Evolutionary conservation across 2,329 filamentous ascomycete genomes (phyloP), one percentile per base, ranked within the genome.

Genomic region (Coniochaeta prunicola): DNA sequence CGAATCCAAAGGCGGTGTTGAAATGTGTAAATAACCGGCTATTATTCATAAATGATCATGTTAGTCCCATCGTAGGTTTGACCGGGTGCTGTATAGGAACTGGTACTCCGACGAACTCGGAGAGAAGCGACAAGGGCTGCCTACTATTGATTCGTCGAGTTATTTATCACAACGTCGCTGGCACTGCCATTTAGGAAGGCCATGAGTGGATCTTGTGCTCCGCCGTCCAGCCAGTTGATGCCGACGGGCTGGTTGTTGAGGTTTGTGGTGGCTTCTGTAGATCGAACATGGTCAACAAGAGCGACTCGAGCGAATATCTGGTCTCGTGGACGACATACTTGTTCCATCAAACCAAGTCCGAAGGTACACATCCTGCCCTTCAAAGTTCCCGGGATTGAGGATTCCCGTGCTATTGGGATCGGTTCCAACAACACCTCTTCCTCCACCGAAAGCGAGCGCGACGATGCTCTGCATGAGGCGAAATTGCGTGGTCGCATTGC

Each of bases 191-290:
- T 67, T 34, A 70, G 45, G 56, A 66, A 71, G 15, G 59, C 59
- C 6, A 60, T 34, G 9, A 71, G 59, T 2, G 69, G 69, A 10
- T 36, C 56, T 2, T 62, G 59, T 17, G 65, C 68, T 19, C 69
- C 69, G n/a, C 66, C 69, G 58, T 71, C 68, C 5, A 71, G 59
- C 68, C 68, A 71, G 62, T 70, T 58, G 26, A 70, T 61, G 5
- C 58, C 61, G 10, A 65, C 63, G 3, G 67, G 60, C 56, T 60
- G 58, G 48, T 67, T 66, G 26, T 70, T 69, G 12, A 68, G 53
- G 40, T 70, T 71, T 13, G 69, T 67, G 10, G 67, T 67, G 9
- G 64, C 62, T 28, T 59, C 53, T 56, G 31, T 31, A 54, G 21
- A 8, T 12, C 13, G 19, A 24, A 54, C 26, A 31, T n/a, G 3